Base-by-base conservation (phyloP, 1,284 basidiomycete genomes). In the Cutaneotrichosporon daszewskae region DNA sequence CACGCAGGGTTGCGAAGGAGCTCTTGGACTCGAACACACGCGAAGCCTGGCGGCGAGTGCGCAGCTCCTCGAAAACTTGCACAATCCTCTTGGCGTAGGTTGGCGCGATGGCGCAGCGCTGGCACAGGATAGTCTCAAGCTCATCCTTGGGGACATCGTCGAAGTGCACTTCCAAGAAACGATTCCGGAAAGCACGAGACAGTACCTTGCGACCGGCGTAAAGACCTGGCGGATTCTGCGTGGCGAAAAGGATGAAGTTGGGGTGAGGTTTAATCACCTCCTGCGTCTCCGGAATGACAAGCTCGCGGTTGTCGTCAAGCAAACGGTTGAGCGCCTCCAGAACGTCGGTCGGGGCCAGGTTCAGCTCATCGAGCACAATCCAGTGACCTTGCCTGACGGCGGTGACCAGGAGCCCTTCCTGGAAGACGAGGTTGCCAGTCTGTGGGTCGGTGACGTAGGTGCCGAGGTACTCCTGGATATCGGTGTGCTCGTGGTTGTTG, bases 401-500 rank as follows among this genome's bases (percentile, higher is more conserved):
- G 37, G 85, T 87, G 26, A 98, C 90, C 24, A 99, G 79, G 2
- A 96, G 74, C 5, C 95, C 95, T 65, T 98, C 95, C 57, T 86
- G 85, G 73, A 95, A 98, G 12, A 87, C 82, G 14, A 98, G 79
- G 67, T 91, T 94, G 18, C 95, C 95, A 0, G 89, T 89, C 19
- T 80, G 69, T 5, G 91, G 81, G 68, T 98, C 92, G 1, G 94
- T 92, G 13, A 94, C 82, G 62, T 99, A 99, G 1, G 91, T 92
- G 6, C 95, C 95, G 39, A 98, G 78, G 64, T 99, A 99, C 66
- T 99, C 95, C 64, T 99, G 95, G 38, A 94, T 92, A 68, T 99
- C 95, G 5, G 95, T 99, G 65, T 98, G 95, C 60, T 99, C 95
- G 73, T 99, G 95, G 62, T 99, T 98, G 74, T 99, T 98, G 78